Evolutionary conservation across 2,329 filamentous ascomycete genomes (phyloP), one percentile per base, ranked within the genome.

Genomic region (Fusarium sp.): DNA sequence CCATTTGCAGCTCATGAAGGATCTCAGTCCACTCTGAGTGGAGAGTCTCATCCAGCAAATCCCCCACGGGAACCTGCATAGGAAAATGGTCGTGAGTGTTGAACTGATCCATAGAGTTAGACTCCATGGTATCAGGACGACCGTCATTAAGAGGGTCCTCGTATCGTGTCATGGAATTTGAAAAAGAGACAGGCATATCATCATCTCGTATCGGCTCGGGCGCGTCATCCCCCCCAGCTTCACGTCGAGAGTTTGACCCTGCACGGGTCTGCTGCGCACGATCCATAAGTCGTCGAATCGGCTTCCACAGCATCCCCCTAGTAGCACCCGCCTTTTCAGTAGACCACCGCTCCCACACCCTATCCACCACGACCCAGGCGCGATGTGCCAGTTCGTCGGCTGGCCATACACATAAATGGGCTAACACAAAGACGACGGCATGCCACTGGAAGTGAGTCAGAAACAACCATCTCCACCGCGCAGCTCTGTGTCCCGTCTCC

Each of bases 391-490:
- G 20, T 18, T 60, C 22, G 22, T 45, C 22, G 8, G 35, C 13
- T n/a, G 57, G 35, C 10, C 24, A 18, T 8, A 29, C 27, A 74
- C 89, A 91, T 0, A 92, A 83, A 73, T 92, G 89, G 2, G 88
- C 87, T 8, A 92, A 82, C 6, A 91, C 84, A 77, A 90, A 92
- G 2, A 89, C 89, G 38, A 92, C 84, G 5, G 89, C 88, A 77
- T 91, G 89, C 90, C 90, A 92, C 77, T 92, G 90, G 74, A 90
- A 87, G 68, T 92, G 90, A 1, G 89, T 91, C 18, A 85, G 84
- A 82, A 91, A 91, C 0, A 92, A 83, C 91, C 91, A 93, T 50
- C 87, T 85, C 90, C 90, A 93, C 76, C 89, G 89, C 76, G 87
- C 85, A 0, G 89, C 92, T 18, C 87, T 85, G 40, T 86, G 84